Conservation (phyloP, 768 basidiomycete species). For the Cystofilobasidium ferigula region DNA sequence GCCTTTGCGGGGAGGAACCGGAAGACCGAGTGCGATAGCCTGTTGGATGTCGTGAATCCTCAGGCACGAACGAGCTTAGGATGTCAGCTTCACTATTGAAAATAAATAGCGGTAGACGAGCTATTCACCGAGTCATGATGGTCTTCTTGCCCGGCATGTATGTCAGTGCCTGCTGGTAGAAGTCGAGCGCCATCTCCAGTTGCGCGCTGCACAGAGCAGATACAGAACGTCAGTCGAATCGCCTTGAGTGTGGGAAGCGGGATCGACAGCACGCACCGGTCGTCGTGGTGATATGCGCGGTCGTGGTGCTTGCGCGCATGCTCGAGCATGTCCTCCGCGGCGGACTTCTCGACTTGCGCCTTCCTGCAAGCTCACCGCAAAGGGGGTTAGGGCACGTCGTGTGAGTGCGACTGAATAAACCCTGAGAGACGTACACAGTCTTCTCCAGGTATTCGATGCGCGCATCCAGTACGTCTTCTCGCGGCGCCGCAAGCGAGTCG, state of each 20-base stretch:
- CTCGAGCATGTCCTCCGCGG: conserved; percentile 18
- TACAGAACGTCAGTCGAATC: neutral
- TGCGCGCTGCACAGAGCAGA: neutral
- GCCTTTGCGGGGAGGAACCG: conserved; percentile 23
- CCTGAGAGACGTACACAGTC: neutral
- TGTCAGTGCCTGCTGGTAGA: conserved; percentile 8
- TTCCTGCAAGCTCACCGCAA: conserved; percentile 5
- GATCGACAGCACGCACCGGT: neutral
- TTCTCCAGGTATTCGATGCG: conserved; percentile 1
- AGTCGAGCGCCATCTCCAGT: conserved; percentile 11
- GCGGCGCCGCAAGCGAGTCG: neutral
- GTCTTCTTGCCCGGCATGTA: conserved; percentile 13
- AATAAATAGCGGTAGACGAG: neutral
- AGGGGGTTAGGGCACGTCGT: neutral
- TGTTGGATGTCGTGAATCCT: conserved; percentile 19
- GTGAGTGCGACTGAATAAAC: too few species aligned
- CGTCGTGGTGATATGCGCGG: conserved; percentile 8
- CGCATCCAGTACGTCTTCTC: neutral
- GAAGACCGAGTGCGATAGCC: conserved; percentile 6
- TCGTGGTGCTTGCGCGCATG: conserved; percentile 20
- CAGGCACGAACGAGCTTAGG: neutral
- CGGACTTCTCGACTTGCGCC: conserved; percentile 10
- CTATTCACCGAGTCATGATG: conserved; percentile 5
- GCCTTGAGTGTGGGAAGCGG: too few species aligned
- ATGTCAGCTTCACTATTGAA: too few species aligned